Base-by-base conservation (phyloP, 768 basidiomycete species). In the Hygrophorus pudorinus region DNA sequence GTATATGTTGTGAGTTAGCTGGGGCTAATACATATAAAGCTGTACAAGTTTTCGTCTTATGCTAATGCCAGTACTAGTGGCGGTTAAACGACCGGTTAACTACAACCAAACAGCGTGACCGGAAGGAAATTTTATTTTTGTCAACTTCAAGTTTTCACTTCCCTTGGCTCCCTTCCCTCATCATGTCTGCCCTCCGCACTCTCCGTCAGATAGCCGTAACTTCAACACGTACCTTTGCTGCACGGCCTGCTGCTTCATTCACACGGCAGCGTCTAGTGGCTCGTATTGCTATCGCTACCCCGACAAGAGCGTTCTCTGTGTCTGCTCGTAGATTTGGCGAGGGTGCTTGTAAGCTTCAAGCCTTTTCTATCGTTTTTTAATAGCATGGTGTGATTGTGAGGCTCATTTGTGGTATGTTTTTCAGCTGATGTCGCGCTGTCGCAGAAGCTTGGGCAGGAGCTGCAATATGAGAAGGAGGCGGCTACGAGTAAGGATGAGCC, bases 391-490 rank as follows among this genome's bases (percentile, higher is more conserved):
- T 13, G 9, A 12, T 48, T n/a, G 16, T 43, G 27, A 16, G 46
- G 10, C 44, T 53, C 48, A 21, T 53, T 47, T 55, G n/a, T 45
- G 17, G 45, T 47, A 40, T 47, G 42, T 48, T 37, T 30, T 31
- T 31, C 52, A 87, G 88, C 80, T 47, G 88, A 93, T 59, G 67
- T 85, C 27, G 61, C 76, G 16, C 76, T 98, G 34, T 68, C 79
- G 8, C 73, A 82, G 57, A 88, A 85, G 54, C 68, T 94, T 39
- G 61, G 71, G 40, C 79, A 85, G 59, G 94, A 98, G 67, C 71
- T 96, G 54, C 70, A 81, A 55, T 96, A 85, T 59, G 93, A 99
- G 67, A 68, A 76, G 48, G 82, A 91, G 54, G 63, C 66, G 8
- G 58, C 63, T 27, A 56, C 57, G 27, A 44, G 56, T 9, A 47